Conservation (phyloP, 108 stramenopile species). For the Fistulifera solaris region DNA sequence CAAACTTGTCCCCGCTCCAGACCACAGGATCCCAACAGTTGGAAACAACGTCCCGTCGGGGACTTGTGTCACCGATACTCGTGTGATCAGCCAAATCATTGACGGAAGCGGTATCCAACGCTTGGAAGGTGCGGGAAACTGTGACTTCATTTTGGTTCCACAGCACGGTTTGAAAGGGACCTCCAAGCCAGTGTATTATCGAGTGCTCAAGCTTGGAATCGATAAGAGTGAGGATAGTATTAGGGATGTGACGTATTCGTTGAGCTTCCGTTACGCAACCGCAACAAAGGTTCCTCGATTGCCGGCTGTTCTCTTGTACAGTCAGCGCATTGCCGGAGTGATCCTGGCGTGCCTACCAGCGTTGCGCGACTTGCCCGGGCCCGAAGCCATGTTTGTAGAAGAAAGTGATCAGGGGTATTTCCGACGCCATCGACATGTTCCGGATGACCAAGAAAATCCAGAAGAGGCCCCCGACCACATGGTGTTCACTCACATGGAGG, state of each 20-base stretch:
- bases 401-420: too few relatives aligned
- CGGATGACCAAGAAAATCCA: background rate
- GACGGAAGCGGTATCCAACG: background rate
- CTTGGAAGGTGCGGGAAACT: background rate
- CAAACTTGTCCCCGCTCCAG: too few relatives aligned
- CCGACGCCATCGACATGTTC: background rate
- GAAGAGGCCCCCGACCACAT: background rate
- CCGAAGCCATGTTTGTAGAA: too few relatives aligned
- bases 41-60: constrained; percentile 3
- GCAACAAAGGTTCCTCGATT: constrained; percentile 3
- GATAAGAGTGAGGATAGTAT: background rate
- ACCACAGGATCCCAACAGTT: too few relatives aligned
- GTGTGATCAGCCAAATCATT: constrained; percentile 2
- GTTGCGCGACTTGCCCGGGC: too few relatives aligned
- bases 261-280: constrained; percentile 6
- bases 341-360: background rate
- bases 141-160: constrained; percentile 1
- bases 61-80: constrained; percentile 5
- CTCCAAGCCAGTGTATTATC: constrained; percentile 9
- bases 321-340: background rate
- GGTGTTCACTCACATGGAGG: background rate
- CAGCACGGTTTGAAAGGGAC: constrained; percentile 4
- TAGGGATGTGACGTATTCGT: background rate
- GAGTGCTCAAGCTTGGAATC: background rate
- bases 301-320: background rate